Evolutionary conservation across 2,329 filamentous ascomycete genomes (phyloP), one percentile per base, ranked within the genome.

Genomic region (Phyllosticta capitalensis): DNA sequence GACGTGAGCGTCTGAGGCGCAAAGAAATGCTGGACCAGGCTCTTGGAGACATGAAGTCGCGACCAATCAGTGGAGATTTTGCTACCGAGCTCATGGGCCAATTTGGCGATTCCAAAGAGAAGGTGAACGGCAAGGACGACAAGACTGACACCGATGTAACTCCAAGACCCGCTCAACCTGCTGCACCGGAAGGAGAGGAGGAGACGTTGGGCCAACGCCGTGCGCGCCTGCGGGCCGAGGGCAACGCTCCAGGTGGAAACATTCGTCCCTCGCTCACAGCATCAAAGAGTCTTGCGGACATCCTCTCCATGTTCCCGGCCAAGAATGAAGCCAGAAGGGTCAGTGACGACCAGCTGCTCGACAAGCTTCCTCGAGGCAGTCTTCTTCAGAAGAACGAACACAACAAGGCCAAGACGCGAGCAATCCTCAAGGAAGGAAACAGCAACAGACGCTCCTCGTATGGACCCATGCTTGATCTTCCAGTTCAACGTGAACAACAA

Each of bases 151-250:
- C 52, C 14, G 58, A 48, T 17, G 52, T 45, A 21, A 50, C 38
- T 45, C 38, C 38, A 1, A 45, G 1, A 45, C 38, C 38, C 5
- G 38, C 38, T 12, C 38, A 45, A 14, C 38, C 38, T 45, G 38
- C 65, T 5, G 63, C 69, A 2, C 62, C 63, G 17, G 66, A 67
- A 20, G 66, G 67, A 20, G 87, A 86, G 64, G 87, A 90, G 65
- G 89, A 94, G 69, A 92, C 89, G 0, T 78, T 94, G 0, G 89
- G 88, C 9, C 88, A 92, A 70, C 84, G 89, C 10, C 84, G 88
- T 0, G 84, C 83, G 26, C 82, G 89, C 24, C 77, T 94, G 1
- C 88, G 91, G 69, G 84, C 85, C 24, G 85, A 88, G 71, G 85
- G 26, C 58, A 61, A 10, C 52, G 45, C 57, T 24, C 64, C 62